phyloP scores from a whole-genome alignment of 148 eudicot species.

The Salicornia ramosissima region DNA sequence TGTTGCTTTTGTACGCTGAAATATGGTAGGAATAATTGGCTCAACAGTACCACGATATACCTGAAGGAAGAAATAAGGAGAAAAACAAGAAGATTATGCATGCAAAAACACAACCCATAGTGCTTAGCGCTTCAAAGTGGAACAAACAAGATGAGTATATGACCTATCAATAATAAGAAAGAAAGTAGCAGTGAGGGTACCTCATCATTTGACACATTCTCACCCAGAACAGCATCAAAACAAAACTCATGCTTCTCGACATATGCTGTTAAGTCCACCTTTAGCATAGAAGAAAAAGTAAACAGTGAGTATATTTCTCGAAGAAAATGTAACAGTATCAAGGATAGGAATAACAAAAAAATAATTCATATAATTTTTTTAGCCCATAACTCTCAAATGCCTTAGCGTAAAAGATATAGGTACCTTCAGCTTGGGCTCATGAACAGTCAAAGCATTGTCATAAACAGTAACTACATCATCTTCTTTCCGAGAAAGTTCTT shows the following conservation, averaged over 20 bases:
- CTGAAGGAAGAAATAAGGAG: conserved; percentile 33
- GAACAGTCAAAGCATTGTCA: conserved; percentile 75
- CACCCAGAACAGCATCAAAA: conserved; percentile 94
- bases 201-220: conserved; percentile 88
- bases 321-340: neutral
- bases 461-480: conserved; percentile 81
- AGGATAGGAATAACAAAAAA: neutral
- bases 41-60: conserved; percentile 81
- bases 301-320: conserved; percentile 20
- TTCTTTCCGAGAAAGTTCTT: conserved; percentile 88
- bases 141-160: neutral
- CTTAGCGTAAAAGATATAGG: conserved; percentile 4
- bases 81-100: neutral
- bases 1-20: conserved; percentile 92
- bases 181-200: conserved; percentile 24
- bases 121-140: neutral
- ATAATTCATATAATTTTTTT: neutral
- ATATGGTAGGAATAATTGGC: conserved; percentile 88
- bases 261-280: conserved; percentile 98
- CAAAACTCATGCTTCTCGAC: conserved; percentile 98
- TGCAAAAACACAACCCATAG: neutral
- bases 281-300: conserved; percentile 14
- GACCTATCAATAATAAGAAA: neutral
- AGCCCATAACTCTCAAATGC: neutral
- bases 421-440: conserved; percentile 95